A percentile compares a stretch with the other conserved stretches of the same genome.
Evolutionary conservation across 23 red algal genomes (phyloP).

Genomic region (Gracilaria caudata): DNA sequence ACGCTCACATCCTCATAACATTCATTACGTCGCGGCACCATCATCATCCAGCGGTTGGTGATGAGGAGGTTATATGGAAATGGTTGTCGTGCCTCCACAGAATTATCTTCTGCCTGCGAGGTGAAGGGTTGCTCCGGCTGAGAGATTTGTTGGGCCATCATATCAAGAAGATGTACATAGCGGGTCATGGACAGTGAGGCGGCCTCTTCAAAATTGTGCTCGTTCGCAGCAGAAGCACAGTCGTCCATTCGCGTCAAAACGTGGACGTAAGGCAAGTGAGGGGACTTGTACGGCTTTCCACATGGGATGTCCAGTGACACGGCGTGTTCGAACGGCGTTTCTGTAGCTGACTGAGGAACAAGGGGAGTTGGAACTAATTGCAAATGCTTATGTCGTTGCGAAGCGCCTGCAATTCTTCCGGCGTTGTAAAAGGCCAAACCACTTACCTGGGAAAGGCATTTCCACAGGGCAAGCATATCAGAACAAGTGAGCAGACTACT

Average conservation of each 20-base stretch:
- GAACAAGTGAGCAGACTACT: constrained; percentile 39
- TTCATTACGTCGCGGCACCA: constrained; percentile 83
- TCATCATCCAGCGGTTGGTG: constrained; percentile 81
- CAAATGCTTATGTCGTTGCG: constrained; percentile 89
- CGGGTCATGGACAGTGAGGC: neutral
- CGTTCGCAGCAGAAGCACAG: neutral
- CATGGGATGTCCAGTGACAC: neutral
- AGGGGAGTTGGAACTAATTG: constrained; percentile 72
- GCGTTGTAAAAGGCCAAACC: constrained; percentile 92
- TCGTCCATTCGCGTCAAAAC: constrained; percentile 25
- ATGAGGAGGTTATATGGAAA: constrained; percentile 88
- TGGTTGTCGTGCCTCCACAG: constrained; percentile 1
- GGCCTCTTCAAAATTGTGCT: neutral
- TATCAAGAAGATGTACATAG: neutral
- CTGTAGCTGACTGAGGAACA: neutral
- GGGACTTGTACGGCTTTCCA: constrained; percentile 2
- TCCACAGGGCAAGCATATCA: constrained; percentile 71
- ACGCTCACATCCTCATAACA: constrained; percentile 77
- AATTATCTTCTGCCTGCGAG: neutral
- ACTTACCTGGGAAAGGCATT: constrained; percentile 29
- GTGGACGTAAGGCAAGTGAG: constrained; percentile 38
- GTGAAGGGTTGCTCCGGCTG: neutral
- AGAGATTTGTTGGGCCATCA: neutral
- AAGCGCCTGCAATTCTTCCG: constrained; percentile 76
- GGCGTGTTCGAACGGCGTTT: constrained; percentile 25